Evolutionary conservation across 805 yeast genomes (phyloP), one percentile per base, ranked within the genome.

Genomic region (Pichia occidentalis): DNA sequence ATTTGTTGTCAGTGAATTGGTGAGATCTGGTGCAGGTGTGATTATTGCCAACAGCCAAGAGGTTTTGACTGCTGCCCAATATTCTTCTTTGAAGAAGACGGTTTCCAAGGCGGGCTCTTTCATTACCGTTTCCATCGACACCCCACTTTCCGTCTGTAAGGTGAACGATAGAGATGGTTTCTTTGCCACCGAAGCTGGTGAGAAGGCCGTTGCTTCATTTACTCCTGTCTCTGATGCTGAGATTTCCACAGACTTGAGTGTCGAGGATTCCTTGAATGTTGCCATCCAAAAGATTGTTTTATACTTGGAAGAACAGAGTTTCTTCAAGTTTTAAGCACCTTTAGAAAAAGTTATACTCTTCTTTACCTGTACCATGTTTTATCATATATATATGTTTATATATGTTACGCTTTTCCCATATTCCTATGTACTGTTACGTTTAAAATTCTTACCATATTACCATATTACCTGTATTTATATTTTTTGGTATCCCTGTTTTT

Each of bases 21-120:
- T 82, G 29, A 77, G 85, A 57, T 76, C 96, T n/a, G 97, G 97
- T 40, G 68, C 95, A 8, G 97, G 95, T 50, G 90, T 90, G 29
- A 82, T 88, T 47, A 72, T 83, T 34, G 75, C 80, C 12, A 71
- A 77, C 37, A 42, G 54, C 9, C 45, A 55, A 18, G 59, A 65
- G 40, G 72, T 77, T 21, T 65, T 71, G 9, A 63, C 65, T 24
- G 61, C 63, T 28, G 60, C 59, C 30, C 67, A 70, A 43, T 61
- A 75, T 29, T 53, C 59, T n/a, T 43, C 46, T 12, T 70, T 73
- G 22, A 65, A 66, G 43, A 62, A 63, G 40, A 53, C 60, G 19
- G 62, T 72, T 24, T 65, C 71, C 48, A 67, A 67, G 57, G 57
- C 67, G 35, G 79, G 80, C 37, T 53, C 71, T 10, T 74, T 74